Evolutionary conservation across 2,329 filamentous ascomycete genomes (phyloP).

Genomic region (Geosmithia putterillii): DNA sequence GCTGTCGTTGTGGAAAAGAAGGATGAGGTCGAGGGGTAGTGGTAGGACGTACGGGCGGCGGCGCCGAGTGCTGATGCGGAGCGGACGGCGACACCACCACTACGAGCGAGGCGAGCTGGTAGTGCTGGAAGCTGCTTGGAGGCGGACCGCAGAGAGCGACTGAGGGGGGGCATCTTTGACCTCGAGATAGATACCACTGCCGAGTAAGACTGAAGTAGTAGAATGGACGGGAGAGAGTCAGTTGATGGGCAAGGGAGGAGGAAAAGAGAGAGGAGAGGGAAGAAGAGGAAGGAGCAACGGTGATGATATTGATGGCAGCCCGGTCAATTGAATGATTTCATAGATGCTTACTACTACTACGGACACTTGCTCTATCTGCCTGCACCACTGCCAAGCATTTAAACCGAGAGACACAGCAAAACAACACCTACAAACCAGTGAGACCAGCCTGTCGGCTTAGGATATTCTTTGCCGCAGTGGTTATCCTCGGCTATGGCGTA

Average conservation of each 20-base stretch:
- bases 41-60: slow-evolving; percentile 17
- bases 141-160: slow-evolving; percentile 40
- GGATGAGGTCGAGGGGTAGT: slow-evolving; percentile 20
- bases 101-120: too few species aligned
- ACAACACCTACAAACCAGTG: too few species aligned
- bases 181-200: neutral
- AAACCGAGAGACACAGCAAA: too few species aligned
- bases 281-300: too few species aligned
- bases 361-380: too few species aligned
- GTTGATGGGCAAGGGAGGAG: slow-evolving; percentile 4
- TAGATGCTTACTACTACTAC: too few species aligned
- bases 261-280: slow-evolving; percentile 5
- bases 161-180: slow-evolving; percentile 37
- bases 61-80: slow-evolving; percentile 16
- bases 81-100: slow-evolving; percentile 19
- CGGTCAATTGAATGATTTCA: too few species aligned
- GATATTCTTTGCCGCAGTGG: neutral
- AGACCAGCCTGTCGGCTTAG: too few species aligned
- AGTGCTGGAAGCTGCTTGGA: slow-evolving; percentile 38
- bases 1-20: slow-evolving; percentile 38
- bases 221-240: neutral
- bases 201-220: neutral
- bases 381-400: too few species aligned
- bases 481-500: neutral
- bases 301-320: too few species aligned